Evolutionary conservation across 495 filamentous ascomycete genomes (phyloP).

Genomic region (Aspergillus diversus): DNA sequence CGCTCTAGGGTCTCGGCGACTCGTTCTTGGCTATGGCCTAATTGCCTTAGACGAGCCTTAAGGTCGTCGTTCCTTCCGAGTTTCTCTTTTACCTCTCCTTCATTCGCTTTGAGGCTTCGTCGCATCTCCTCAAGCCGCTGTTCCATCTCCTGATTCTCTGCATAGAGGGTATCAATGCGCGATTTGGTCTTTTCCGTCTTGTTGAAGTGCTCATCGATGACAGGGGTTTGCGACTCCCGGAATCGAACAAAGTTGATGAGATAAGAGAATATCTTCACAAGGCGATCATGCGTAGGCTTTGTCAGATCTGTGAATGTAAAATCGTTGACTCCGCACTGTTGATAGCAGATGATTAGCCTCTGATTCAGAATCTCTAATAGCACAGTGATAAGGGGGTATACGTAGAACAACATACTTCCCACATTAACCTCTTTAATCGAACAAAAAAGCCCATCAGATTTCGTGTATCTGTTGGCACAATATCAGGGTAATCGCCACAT

Average conservation of each 20-base stretch:
- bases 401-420: conserved; percentile 54
- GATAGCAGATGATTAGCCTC: conserved; percentile 9
- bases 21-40: conserved; percentile 75
- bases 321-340: conserved; percentile 81
- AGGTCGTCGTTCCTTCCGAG: conserved; percentile 82
- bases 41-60: conserved; percentile 73
- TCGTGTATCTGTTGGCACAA: conserved; percentile 82
- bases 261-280: conserved; percentile 92
- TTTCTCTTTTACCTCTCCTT: conserved; percentile 78
- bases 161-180: conserved; percentile 81
- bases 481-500: conserved; percentile 76
- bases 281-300: conserved; percentile 82
- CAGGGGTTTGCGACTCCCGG: conserved; percentile 81
- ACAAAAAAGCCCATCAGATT: conserved; percentile 94
- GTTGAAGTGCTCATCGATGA: conserved; percentile 92
- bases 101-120: conserved; percentile 72
- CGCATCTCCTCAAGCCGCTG: conserved; percentile 79
- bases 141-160: conserved; percentile 86
- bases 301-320: conserved; percentile 91
- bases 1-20: conserved; percentile 78
- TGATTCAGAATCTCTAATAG: background rate
- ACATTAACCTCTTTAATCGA: conserved; percentile 72
- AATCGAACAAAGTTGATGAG: conserved; percentile 98
- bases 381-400: background rate
- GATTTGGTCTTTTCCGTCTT: conserved; percentile 81